Percentiles rank a stretch among this genome's conserved stretches.
Conservation (phyloP, 2,329 filamentous ascomycete species). For the Neofusicoccum kwambonambiense region DNA sequence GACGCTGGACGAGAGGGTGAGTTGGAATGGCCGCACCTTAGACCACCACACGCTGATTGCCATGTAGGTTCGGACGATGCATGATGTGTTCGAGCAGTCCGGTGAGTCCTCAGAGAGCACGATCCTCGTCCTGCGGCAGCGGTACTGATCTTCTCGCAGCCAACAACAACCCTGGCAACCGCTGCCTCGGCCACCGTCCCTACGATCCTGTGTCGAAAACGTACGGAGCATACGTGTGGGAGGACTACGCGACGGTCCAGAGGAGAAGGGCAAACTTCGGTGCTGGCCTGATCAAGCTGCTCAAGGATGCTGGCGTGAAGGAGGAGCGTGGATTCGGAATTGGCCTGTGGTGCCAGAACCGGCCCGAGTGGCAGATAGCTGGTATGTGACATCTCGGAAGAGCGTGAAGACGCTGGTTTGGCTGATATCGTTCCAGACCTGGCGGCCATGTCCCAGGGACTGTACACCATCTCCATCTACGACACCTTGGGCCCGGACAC, state of each 20-base stretch:
- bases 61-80: conserved; percentile 60
- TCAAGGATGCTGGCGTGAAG: conserved; percentile 66
- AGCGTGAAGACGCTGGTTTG: no score
- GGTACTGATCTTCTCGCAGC: neutral
- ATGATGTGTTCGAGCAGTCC: conserved; percentile 76
- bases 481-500: conserved; percentile 90
- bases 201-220: conserved; percentile 74
- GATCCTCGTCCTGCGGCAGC: no score
- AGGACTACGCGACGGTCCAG: conserved; percentile 77
- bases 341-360: conserved; percentile 83
- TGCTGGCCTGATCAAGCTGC: conserved; percentile 78
- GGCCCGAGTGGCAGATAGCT: conserved; percentile 84
- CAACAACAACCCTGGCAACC: conserved; percentile 62
- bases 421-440: conserved; percentile 59
- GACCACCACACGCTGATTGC: neutral
- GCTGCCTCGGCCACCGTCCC: conserved; percentile 75
- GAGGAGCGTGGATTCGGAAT: conserved; percentile 67
- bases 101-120: conserved; percentile 32
- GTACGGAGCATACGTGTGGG: conserved; percentile 78
- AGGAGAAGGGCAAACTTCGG: conserved; percentile 80
- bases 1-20: conserved; percentile 67
- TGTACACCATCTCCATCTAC: conserved; percentile 92
- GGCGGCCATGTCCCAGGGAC: conserved; percentile 78
- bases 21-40: neutral
- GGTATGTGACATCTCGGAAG: conserved; percentile 46